Base-by-base conservation (phyloP, 31 red algal genomes). In the Odonthalia washingtoniensis region DNA sequence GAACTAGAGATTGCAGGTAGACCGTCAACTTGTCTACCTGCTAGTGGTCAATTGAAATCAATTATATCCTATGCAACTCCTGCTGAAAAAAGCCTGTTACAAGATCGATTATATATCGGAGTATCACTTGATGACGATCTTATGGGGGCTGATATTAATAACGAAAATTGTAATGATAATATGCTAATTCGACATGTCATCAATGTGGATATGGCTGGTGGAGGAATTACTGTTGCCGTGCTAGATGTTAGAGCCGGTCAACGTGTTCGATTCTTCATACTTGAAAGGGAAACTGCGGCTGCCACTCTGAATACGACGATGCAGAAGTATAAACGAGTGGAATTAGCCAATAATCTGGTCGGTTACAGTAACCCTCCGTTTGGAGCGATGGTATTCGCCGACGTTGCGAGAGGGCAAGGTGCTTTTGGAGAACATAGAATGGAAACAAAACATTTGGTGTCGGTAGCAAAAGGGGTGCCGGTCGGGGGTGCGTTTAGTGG, bases 321-420 rank as follows among this genome's bases (percentile, higher is more conserved):
- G 77, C 93, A 87, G 72, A 77, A 81, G 61, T 95, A 90, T 41
- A 95, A 95, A 83, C 81, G 87, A 38, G 60, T 86, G 6, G 93
- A 90, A 57, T 46, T 95, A 76, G 93, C 93, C 6, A 90, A 90
- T 66, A 90, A 65, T 72, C 64, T 95, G 30, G 93, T 90, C 35
- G 93, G 93, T 5, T 90, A 90, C 33, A 90, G 87, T 74, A 95
- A 95, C 62, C 87, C 93, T n/a, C 93, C 93, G 35, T 84, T 95
- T 65, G 93, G 93, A 30, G 93, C 88, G 4, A 89, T 95, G 62
- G 84, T 91, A 31, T 88, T 95, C 43, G 81, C 86, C 32, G 87
- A 90, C 52, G 70, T 78, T 26, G 60, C 75, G 45, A 52, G 93
- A 18, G 93, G 87, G 9, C 74, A 77, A 16, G 74, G 70, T 35